Evolutionary conservation across 257 asterid genomes (phyloP), one percentile per base, ranked within the genome.

Genomic region (Solanum rostratum): DNA sequence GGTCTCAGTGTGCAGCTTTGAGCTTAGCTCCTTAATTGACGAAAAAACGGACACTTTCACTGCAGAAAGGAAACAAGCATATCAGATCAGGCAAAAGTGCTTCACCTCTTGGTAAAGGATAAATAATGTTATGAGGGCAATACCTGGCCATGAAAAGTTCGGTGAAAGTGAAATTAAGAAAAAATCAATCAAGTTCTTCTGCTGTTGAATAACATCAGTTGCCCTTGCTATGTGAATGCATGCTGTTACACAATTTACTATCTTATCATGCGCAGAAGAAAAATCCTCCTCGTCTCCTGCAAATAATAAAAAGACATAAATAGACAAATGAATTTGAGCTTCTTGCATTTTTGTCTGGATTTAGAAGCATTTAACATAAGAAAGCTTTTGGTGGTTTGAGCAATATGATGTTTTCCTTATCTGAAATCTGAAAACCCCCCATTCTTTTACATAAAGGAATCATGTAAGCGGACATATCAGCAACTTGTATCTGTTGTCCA

Each of bases 121-220:
- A 54, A 30, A 12, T 49, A 30, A 70, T 24, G 70, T 9, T 45
- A 66, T 24, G 45, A 65, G 79, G 53, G n/a, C 81, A 6, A 85
- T 89, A 94, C 99, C 98, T 73, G 95, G 89, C 99, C 99, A 96
- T 6, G 95, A 85, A 89, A 91, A 90, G 84, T 88, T 91, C 86
- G 98, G 93, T 27, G 96, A 91, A 74, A 95, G 93, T 62, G 95
- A 96, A 39, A 87, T 84, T 68, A 88, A 53, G 87, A 91, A 88
- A 80, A 93, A 80, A 85, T 90, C 90, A 86, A 94, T 81, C 86
- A 96, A 89, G 87, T 91, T 89, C 86, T 88, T 87, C 91, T 84
- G 91, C 87, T 90, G 97, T 88, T 87, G 89, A 84, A 96, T 88
- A 84, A 96, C 91, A 91, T 96, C 98, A n/a, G 81, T 82, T 54